phyloP scores from a whole-genome alignment of 176 grass and related monocot genomes.

The Carex myosuroides region DNA sequence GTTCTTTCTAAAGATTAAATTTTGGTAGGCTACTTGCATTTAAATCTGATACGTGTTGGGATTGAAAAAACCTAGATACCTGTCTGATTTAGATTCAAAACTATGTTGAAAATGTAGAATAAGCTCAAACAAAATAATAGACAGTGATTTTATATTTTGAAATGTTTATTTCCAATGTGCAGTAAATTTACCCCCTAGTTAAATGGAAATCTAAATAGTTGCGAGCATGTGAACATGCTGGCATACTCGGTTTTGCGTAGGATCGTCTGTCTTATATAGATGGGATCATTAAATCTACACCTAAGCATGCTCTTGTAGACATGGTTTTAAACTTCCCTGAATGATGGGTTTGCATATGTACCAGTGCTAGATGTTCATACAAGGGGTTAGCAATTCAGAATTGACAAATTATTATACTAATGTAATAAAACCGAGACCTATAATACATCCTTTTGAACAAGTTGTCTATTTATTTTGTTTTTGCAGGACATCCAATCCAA shows the following conservation, averaged over 20 bases:
- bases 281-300: background rate
- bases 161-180: background rate
- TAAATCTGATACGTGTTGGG: background rate
- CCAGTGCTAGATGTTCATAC: background rate
- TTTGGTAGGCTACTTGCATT: background rate
- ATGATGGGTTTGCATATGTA: background rate
- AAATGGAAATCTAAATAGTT: background rate
- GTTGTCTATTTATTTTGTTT: constrained; percentile 1
- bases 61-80: background rate
- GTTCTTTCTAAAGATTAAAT: background rate
- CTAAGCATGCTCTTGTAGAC: background rate
- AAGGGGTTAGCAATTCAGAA: background rate
- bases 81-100: background rate
- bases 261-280: background rate
- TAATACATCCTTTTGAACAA: background rate
- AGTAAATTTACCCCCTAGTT: background rate
- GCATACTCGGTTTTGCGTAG: background rate
- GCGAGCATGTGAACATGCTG: background rate
- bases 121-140: background rate
- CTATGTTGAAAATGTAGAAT: background rate
- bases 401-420: background rate
- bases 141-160: background rate
- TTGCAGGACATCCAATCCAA: background rate
- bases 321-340: background rate
- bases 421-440: background rate